phyloP scores from a whole-genome alignment of 176 grass and related monocot species.

The Zizania latifolia region DNA sequence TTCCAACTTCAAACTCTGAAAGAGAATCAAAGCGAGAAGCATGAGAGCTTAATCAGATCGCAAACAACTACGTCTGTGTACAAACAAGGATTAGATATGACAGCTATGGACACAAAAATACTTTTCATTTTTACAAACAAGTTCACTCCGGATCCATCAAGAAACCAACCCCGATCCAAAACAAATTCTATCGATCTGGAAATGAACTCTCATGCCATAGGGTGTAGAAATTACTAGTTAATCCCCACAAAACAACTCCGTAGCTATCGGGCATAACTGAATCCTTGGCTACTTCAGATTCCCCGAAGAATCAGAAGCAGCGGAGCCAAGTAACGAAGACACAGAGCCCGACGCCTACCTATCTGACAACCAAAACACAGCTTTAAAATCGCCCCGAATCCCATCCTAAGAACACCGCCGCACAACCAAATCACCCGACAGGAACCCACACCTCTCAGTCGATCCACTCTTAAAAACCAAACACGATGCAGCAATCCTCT shows the following conservation, averaged over 20 bases:
- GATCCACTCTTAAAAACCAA: constrained; percentile 13
- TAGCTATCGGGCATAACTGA: neutral
- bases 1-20: constrained; percentile 54
- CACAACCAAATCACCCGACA: neutral
- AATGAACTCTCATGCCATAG: neutral
- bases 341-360: neutral
- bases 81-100: neutral
- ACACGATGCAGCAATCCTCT: neutral
- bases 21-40: constrained; percentile 6
- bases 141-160: neutral
- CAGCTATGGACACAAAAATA: neutral
- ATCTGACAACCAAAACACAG: neutral
- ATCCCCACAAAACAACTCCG: neutral
- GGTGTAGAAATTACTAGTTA: no score
- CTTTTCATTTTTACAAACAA: neutral
- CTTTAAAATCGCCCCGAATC: neutral
- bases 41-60: constrained; percentile 22
- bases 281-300: neutral
- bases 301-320: neutral
- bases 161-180: neutral
- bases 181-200: neutral
- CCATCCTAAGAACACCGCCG: neutral
- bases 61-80: neutral
- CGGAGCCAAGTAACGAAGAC: neutral
- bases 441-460: neutral